Evolutionary conservation across 2,329 filamentous ascomycete genomes (phyloP).

Genomic region (Magnaporthales sp.): DNA sequence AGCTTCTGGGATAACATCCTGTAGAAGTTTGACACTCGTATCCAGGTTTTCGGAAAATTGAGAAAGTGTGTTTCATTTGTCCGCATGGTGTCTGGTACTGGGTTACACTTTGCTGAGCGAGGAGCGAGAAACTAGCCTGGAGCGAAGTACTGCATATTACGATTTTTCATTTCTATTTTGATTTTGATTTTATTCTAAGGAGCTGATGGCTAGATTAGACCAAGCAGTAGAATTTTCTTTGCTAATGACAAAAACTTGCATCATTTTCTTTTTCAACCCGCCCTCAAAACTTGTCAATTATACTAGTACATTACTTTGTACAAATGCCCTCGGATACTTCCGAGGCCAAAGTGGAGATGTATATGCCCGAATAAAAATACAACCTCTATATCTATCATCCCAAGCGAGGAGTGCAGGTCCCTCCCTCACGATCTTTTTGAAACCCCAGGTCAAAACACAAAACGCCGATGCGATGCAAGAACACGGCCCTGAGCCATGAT

Average conservation of each 20-base stretch:
- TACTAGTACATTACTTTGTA: background rate
- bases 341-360: conserved; percentile 1
- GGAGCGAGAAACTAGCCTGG: background rate
- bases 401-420: background rate
- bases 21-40: background rate
- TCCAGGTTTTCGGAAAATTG: background rate
- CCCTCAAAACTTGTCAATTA: background rate
- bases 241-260: background rate
- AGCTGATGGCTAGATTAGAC: background rate
- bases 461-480: conserved; percentile 6
- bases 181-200: background rate
- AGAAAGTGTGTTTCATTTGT: background rate
- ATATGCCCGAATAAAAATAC: background rate
- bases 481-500: conserved; percentile 5
- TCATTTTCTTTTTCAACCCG: background rate
- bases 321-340: background rate
- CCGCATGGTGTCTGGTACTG: background rate
- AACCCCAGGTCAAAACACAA: background rate
- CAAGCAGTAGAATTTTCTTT: background rate
- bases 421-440: background rate
- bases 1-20: conserved; percentile 34
- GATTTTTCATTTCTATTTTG: background rate
- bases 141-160: background rate
- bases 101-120: background rate
- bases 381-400: conserved; percentile 6